phyloP scores from a whole-genome alignment of 2,329 filamentous ascomycete species.

The Aspergillaceae sp. region DNA sequence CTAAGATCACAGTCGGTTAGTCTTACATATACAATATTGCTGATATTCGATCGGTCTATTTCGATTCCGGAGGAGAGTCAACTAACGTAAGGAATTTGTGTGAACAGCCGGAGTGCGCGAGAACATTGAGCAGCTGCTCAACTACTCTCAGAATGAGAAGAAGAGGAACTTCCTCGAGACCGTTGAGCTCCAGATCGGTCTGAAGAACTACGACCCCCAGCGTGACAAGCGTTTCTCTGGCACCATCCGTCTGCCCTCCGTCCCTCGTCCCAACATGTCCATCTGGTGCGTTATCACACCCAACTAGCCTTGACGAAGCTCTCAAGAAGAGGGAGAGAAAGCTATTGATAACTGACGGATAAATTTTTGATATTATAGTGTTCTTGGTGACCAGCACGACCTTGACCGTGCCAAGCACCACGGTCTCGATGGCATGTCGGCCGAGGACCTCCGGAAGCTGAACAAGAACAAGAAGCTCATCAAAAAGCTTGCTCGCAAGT shows the following conservation, averaged over 20 bases:
- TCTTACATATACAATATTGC: slow-evolving; percentile 5
- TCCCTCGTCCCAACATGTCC: slow-evolving; percentile 85
- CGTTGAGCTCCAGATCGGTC: slow-evolving; percentile 73
- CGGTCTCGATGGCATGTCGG: slow-evolving; percentile 95
- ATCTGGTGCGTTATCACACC: slow-evolving; percentile 54
- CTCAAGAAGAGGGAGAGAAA: slow-evolving; percentile 2
- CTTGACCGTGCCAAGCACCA: slow-evolving; percentile 99
- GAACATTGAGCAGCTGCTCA: slow-evolving; percentile 87
- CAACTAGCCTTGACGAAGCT: slow-evolving; percentile 1
- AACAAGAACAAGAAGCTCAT: slow-evolving; percentile 99
- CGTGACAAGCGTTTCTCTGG: slow-evolving; percentile 99
- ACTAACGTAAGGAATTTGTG: slow-evolving; percentile 5
- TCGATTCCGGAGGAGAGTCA: background rate
- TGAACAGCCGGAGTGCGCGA: slow-evolving; percentile 76
- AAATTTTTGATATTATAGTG: slow-evolving; percentile 37
- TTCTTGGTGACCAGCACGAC: slow-evolving; percentile 93
- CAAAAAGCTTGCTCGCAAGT: slow-evolving; percentile 99
- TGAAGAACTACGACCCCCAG: slow-evolving; percentile 99
- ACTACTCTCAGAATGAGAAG: slow-evolving; percentile 92
- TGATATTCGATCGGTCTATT: too few species aligned
- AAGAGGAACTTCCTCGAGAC: slow-evolving; percentile 98
- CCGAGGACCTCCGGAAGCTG: slow-evolving; percentile 99
- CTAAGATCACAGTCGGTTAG: slow-evolving; percentile 51
- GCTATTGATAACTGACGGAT: slow-evolving; percentile 7
- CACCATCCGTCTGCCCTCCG: slow-evolving; percentile 87